Conservation (phyloP, 2,329 filamentous ascomycete species). For the Pezicula rhizophila region DNA sequence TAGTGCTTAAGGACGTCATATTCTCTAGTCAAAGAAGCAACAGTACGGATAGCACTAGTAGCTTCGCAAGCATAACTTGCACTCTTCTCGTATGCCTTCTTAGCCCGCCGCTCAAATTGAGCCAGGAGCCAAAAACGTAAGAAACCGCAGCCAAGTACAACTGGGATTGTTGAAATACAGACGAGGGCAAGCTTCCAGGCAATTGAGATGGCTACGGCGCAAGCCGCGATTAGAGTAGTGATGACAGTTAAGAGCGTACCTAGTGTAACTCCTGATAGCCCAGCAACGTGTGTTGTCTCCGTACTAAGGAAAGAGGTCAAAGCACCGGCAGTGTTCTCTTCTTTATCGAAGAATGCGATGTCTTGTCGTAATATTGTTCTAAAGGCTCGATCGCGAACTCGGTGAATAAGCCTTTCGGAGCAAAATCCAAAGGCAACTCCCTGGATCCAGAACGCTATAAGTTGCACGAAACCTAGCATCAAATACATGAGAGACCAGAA, state of each 20-base stretch:
- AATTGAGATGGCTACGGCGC: constrained; percentile 62
- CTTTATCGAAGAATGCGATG: constrained; percentile 82
- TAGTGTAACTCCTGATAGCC: constrained; percentile 80
- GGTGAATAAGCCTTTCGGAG: constrained; percentile 77
- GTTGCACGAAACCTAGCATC: constrained; percentile 70
- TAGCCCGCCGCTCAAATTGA: constrained; percentile 71
- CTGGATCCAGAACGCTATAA: constrained; percentile 62
- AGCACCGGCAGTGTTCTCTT: constrained; percentile 83
- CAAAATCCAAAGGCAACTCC: constrained; percentile 75
- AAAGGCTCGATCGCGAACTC: constrained; percentile 78
- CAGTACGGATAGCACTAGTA: constrained; percentile 87
- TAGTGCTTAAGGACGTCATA: constrained; percentile 71
- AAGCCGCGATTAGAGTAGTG: constrained; percentile 73
- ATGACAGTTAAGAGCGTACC: constrained; percentile 77
- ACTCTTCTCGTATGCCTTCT: constrained; percentile 71
- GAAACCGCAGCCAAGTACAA: constrained; percentile 74
- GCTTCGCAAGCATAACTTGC: constrained; percentile 89
- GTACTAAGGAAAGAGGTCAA: constrained; percentile 85
- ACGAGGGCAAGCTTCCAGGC: constrained; percentile 87
- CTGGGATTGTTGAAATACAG: constrained; percentile 70
- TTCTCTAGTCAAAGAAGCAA: constrained; percentile 85
- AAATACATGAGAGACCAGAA: constrained; percentile 90
- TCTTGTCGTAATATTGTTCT: constrained; percentile 86
- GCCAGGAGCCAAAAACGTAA: constrained; percentile 81
- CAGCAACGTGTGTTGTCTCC: constrained; percentile 84